A percentile compares a stretch with the other conserved stretches of the same genome.
Conservation (phyloP, 225 moss, liverwort and hornwort genomes). For the Takakia lepidozioides region DNA sequence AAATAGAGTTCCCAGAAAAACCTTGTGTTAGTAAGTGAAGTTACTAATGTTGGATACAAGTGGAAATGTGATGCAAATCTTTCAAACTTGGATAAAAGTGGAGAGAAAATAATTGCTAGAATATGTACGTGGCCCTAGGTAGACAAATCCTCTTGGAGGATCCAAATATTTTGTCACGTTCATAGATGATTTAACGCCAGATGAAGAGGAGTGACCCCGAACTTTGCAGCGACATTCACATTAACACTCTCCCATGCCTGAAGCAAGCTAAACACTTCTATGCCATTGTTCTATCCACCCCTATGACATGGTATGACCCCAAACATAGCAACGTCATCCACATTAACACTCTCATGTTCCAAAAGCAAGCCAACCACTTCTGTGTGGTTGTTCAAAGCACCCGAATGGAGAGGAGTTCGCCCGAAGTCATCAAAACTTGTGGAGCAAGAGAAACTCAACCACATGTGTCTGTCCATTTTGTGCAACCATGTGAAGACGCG, state of each 20-base stretch:
- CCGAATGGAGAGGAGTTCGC: constrained; percentile 48
- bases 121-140: not conserved
- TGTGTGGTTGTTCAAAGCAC: constrained; percentile 26
- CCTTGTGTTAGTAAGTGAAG: too few species aligned
- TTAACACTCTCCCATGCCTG: constrained; percentile 12
- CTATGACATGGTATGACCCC: constrained; percentile 41
- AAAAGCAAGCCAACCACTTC: constrained; percentile 26
- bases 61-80: constrained; percentile 5
- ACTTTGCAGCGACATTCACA: constrained; percentile 30
- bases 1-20: too few species aligned
- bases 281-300: constrained; percentile 29
- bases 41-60: not conserved
- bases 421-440: constrained; percentile 22
- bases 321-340: constrained; percentile 19
- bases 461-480: constrained; percentile 18
- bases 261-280: constrained; percentile 21
- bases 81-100: constrained; percentile 1
- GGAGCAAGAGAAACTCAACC: constrained; percentile 2
- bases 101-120: constrained; percentile 6
- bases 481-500: constrained; percentile 32
- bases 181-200: constrained; percentile 24
- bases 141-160: not conserved
- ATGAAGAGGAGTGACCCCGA: constrained; percentile 37
- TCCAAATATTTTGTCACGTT: constrained; percentile 2
- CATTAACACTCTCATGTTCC: constrained; percentile 10